A percentile compares a stretch with the other conserved stretches of the same genome.
phyloP scores from a whole-genome alignment of 169 alveolate genomes.

The Plasmodium sp. region DNA sequence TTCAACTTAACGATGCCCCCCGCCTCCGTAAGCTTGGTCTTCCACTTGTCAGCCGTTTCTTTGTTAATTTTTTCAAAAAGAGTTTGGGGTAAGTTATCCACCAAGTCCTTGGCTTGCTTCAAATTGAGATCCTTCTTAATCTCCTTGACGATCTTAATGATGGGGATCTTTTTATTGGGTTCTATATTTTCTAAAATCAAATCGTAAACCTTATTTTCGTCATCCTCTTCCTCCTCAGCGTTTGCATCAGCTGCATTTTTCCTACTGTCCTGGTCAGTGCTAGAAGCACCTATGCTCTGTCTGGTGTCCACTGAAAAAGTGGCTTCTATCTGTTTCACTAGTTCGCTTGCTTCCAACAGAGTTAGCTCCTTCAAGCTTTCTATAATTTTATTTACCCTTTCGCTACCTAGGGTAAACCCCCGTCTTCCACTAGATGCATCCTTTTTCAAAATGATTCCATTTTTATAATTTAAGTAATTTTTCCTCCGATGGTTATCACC shows the following conservation, averaged over 20 bases:
- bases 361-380: conserved; percentile 80
- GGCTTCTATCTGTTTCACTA: conserved; percentile 84
- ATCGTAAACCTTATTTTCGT: conserved; percentile 81
- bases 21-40: conserved; percentile 63
- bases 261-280: conserved; percentile 33
- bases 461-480: conserved; percentile 31
- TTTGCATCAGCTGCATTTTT: conserved; percentile 58
- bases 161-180: conserved; percentile 74
- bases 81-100: conserved; percentile 82
- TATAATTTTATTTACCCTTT: conserved; percentile 79
- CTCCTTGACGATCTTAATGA: conserved; percentile 77
- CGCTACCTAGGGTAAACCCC: conserved; percentile 27
- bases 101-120: conserved; percentile 80
- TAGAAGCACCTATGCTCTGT: conserved; percentile 72
- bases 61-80: conserved; percentile 73
- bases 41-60: conserved; percentile 79
- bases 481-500: conserved; percentile 10
- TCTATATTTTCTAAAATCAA: conserved; percentile 77
- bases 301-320: conserved; percentile 82
- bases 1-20: conserved; percentile 75
- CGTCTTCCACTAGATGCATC: not conserved
- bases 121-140: conserved; percentile 76
- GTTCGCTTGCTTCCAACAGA: conserved; percentile 84
- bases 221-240: conserved; percentile 77
- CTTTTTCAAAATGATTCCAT: conserved; percentile 9